Evolutionary conservation across 768 basidiomycete genomes (phyloP), one percentile per base, ranked within the genome.

Genomic region (Amanita pallidorosea): DNA sequence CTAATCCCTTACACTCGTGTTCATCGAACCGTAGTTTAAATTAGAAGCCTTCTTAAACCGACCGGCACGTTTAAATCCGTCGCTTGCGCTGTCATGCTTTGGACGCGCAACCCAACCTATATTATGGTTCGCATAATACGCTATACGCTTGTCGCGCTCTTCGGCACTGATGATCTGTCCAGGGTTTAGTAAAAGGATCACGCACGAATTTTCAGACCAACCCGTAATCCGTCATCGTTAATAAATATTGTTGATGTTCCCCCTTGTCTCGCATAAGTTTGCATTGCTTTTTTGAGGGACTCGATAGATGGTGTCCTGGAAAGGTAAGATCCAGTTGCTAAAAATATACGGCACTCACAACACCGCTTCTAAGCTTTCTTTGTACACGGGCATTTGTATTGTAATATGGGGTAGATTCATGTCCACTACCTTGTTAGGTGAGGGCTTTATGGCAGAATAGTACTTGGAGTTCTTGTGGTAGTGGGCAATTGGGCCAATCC

Each of bases 11-110:
- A 27, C 15, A 42, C 27, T 5, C 15, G 22, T 44, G 7, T 11
- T 35, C 23, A 8, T 23, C 34, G 11, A 27, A 50, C 47, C 88
- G 58, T 85, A 91, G 62, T 94, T 95, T 84, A 94, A 83, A 66
- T 95, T 95, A 13, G 81, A 83, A 1, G 90, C 90, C 67, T 95
- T 95, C 73, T 95, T 95, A 75, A 95, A 95, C 18, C 90, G 76
- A 29, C 92, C 91, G 4, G 84, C 82, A 36, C 75, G 80, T 71
- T 65, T 77, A 68, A 75, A 83, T 2, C 81, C 85, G 49, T 75
- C 76, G 5, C 68, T 62, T 0, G 63, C 46, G 52, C 67, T 59
- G 53, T 77, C 76, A 57, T 88, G 85, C 38, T 71, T 70, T 0
- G 87, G 87, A n/a, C 87, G 76, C 3, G 88, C 84, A 53, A 87